Conservation (phyloP, 2,329 filamentous ascomycete species). For the Fusarium succisae region DNA sequence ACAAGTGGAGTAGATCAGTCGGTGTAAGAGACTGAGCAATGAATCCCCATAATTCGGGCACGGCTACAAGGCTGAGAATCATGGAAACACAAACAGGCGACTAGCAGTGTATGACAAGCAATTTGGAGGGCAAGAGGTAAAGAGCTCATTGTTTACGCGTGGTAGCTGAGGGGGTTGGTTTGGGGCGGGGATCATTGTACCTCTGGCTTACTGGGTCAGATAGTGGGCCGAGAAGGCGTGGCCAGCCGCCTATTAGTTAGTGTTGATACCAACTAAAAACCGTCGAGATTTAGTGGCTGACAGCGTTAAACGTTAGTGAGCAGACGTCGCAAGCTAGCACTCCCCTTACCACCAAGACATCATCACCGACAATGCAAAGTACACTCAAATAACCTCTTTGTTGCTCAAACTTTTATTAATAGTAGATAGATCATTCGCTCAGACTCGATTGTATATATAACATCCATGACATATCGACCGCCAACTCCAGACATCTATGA, state of each 20-base stretch:
- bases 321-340: background rate
- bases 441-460: background rate
- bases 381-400: background rate
- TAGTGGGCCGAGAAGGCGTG: no score
- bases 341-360: background rate
- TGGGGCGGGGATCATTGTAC: background rate
- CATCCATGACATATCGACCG: background rate
- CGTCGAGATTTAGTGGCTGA: background rate
- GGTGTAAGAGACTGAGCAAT: background rate
- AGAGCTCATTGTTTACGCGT: background rate
- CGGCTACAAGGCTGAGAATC: background rate
- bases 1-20: background rate
- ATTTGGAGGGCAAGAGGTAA: background rate
- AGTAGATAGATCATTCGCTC: constrained; percentile 1
- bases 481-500: constrained; percentile 22
- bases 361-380: no score
- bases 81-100: background rate
- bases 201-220: no score
- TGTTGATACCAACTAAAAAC: background rate
- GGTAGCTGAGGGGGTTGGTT: rapidly evolving
- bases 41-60: background rate
- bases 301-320: background rate
- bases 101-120: background rate
- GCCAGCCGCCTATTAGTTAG: background rate
- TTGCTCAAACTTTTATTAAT: constrained; percentile 6